Conservation (phyloP, 2,329 filamentous ascomycete species). For the Iodosphaeria phyllophila region DNA sequence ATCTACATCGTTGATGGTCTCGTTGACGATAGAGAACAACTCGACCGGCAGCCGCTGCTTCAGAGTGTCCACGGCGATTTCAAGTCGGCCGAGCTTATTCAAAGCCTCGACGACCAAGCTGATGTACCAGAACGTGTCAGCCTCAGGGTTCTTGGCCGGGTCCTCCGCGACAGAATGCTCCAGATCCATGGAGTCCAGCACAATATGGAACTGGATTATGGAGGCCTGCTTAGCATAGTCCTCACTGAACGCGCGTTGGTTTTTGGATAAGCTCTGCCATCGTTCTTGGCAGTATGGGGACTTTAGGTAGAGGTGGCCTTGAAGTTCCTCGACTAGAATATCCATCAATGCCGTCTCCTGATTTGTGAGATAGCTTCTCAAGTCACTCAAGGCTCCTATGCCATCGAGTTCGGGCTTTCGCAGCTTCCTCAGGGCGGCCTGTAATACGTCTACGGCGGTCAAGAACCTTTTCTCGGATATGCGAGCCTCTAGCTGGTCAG, state of each 20-base stretch:
- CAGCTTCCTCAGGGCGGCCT: constrained; percentile 69
- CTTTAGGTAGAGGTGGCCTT: constrained; percentile 93
- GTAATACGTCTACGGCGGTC: constrained; percentile 78
- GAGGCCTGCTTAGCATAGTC: constrained; percentile 24
- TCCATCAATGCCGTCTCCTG: constrained; percentile 86
- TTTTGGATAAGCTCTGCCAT: constrained; percentile 69
- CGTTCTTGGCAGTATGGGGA: constrained; percentile 93
- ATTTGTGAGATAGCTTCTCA: constrained; percentile 76
- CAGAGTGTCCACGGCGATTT: constrained; percentile 72
- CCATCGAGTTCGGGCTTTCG: constrained; percentile 76
- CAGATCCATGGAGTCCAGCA: constrained; percentile 42
- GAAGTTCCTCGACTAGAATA: constrained; percentile 89
- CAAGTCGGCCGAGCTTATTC: constrained; percentile 73
- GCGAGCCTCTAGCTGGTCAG: constrained; percentile 79
- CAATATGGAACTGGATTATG: constrained; percentile 34
- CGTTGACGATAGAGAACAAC: constrained; percentile 82
- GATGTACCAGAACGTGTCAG: constrained; percentile 89
- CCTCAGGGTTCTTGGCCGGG: constrained; percentile 79
- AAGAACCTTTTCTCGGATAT: constrained; percentile 95
- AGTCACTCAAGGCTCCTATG: constrained; percentile 73
- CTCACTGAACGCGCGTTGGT: constrained; percentile 35
- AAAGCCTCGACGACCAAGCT: constrained; percentile 72
- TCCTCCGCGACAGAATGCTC: constrained; percentile 58
- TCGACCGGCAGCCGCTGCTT: constrained; percentile 90
- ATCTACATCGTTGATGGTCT: constrained; percentile 86